A percentile compares a stretch with the other conserved stretches of the same genome.
Evolutionary conservation across 306 rosid genomes (phyloP).

Genomic region (Neltuma alba): DNA sequence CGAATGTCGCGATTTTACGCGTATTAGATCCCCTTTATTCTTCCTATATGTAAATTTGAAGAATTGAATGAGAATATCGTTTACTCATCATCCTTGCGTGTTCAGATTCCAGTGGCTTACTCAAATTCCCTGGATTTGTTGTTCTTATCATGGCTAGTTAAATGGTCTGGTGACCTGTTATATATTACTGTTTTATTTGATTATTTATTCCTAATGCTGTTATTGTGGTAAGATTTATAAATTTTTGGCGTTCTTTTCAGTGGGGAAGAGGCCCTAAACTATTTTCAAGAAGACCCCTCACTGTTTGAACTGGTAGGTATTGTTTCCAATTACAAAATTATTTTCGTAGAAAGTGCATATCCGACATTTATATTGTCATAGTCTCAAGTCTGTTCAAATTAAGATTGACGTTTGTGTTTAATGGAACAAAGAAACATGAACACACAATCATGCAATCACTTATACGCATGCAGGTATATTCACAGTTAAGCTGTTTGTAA

Average conservation of each 20-base stretch:
- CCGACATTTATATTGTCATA: neutral
- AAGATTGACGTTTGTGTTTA: neutral
- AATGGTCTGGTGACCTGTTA: neutral
- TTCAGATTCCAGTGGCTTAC: neutral
- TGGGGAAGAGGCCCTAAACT: conserved; percentile 86
- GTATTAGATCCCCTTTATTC: neutral
- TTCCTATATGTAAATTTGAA: neutral
- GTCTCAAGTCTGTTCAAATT: neutral
- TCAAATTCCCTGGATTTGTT: neutral
- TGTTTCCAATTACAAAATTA: conserved; percentile 2
- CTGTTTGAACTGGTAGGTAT: conserved; percentile 70
- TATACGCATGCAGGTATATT: neutral
- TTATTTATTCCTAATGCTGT: neutral
- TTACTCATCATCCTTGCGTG: neutral
- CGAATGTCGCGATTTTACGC: neutral
- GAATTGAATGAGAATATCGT: neutral
- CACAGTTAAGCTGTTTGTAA: neutral
- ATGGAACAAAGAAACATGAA: neutral
- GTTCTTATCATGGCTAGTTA: neutral
- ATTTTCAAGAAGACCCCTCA: conserved; percentile 74
- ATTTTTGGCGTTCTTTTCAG: conserved; percentile 43
- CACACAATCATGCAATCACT: neutral
- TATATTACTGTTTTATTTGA: neutral
- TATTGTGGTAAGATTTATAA: conserved; percentile 11
- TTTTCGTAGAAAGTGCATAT: neutral